These are phyloP conservation scores for Mimosa bimucronata DNA, from an alignment of 306 rosid species.

Conservation along the genomic window DNA sequence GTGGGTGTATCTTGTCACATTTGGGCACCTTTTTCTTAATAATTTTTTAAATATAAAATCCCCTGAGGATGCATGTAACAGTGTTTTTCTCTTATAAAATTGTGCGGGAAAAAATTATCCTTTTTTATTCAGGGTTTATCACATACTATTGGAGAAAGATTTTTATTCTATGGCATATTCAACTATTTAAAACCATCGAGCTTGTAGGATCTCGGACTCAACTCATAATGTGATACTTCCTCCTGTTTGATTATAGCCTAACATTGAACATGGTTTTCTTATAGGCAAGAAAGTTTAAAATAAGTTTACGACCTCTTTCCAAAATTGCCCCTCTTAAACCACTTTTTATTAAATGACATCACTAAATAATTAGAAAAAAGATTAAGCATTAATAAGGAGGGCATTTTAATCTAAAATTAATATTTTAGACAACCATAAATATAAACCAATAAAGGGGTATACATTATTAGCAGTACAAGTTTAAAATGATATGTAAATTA, in stretches of 20 bases:
- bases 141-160: background rate
- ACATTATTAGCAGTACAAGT: too few species aligned
- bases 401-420: too few species aligned
- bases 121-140: background rate
- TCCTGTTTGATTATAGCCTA: too few species aligned
- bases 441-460: too few species aligned
- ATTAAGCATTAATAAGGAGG: too few species aligned
- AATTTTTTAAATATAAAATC: background rate
- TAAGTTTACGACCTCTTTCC: background rate
- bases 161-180: background rate
- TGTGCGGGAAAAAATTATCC: background rate
- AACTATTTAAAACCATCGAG: background rate
- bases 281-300: background rate
- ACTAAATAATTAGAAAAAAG: too few species aligned
- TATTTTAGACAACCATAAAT: background rate
- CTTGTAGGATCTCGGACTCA: background rate
- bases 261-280: too few species aligned
- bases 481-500: too few species aligned
- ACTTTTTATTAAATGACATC: too few species aligned
- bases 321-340: too few species aligned
- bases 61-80: background rate
- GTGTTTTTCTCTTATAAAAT: background rate
- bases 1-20: background rate
- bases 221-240: background rate
- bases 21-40: background rate